Evolutionary conservation across 768 basidiomycete genomes (phyloP), one percentile per base, ranked within the genome.

Genomic region (Serendipita vermifera): DNA sequence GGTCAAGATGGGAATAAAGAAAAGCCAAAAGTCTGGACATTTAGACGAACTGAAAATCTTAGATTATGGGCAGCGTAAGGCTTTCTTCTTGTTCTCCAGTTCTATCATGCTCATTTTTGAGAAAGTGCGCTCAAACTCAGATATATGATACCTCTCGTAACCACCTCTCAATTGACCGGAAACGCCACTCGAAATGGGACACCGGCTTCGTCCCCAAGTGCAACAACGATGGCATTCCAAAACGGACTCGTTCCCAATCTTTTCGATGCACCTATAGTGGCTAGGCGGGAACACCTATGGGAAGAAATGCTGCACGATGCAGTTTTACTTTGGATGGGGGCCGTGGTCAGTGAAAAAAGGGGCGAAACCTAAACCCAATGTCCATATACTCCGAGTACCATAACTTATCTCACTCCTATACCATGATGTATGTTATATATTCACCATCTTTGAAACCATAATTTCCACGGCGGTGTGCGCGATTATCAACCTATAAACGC

Each of bases 51-150:
- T 1, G 91, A 93, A 67, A 94, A 93, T 65, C 69, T 94, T 27
- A 73, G 87, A 24, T 66, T 90, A 20, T 93, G 87, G 83, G 82
- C 79, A 39, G 90, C 85, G 87, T 90, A 64, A 54, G 84, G 77
- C 22, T 32, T 51, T 6, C 20, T 33, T 15, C 22, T 11, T 27
- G 38, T 36, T 20, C 41, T 15, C 31, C 35, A 36, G 33, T 32
- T 41, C 15, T 14, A 48, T 46, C 36, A 38, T 24, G 20, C 60
- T 51, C 17, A 39, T 36, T 14, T 4, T 29, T 26, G 58, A 41
- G 57, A 26, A 15, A n/a, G 31, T 58, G 89, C 90, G 0, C 71
- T 93, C 59, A 90, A 87, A 63, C 70, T 92, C 26, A 82, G 90
- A 17, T 93, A 92, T 62, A 72, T 81, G 58, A 72, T 92, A 15